Percentiles rank a stretch among this genome's conserved stretches.
Evolutionary conservation across 1,139 yeast genomes (phyloP).

Genomic region (Hyphopichia khmerensis): DNA sequence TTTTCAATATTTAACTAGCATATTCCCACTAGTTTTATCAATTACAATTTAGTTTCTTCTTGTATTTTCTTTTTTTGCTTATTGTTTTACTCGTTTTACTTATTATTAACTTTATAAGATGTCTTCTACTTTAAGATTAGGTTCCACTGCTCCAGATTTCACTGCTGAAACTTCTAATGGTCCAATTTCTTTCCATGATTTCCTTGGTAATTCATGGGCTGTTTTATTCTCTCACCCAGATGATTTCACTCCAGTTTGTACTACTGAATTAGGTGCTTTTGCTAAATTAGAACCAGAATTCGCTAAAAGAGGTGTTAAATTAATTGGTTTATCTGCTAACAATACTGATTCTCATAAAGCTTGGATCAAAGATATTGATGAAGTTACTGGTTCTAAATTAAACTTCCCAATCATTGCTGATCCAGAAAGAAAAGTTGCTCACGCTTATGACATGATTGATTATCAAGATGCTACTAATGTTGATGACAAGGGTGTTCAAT

Average conservation of each 20-base stretch:
- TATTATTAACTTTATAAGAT: conserved; percentile 2
- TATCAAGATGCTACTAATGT: conserved; percentile 81
- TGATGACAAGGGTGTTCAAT: conserved; percentile 66
- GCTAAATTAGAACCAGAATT: conserved; percentile 83
- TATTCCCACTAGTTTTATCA: not conserved
- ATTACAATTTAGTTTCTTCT: too few relatives aligned
- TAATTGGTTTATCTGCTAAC: conserved; percentile 79
- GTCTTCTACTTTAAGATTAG: conserved; percentile 39
- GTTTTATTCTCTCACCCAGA: conserved; percentile 85
- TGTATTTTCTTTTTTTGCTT: not conserved
- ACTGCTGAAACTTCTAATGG: conserved; percentile 73
- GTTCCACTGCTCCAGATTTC: conserved; percentile 81
- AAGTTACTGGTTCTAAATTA: conserved; percentile 64
- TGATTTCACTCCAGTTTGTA: conserved; percentile 87
- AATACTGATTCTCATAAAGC: conserved; percentile 66
- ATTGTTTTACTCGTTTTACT: not conserved
- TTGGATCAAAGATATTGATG: conserved; percentile 85
- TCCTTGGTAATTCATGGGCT: conserved; percentile 73
- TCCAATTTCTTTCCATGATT: conserved; percentile 72
- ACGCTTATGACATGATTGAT: conserved; percentile 76
- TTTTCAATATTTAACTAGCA: not conserved
- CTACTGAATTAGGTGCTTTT: conserved; percentile 87
- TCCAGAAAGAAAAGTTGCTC: conserved; percentile 66
- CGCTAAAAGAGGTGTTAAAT: conserved; percentile 69
- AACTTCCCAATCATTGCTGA: conserved; percentile 83